Conservation (phyloP, 202 grass and related monocot species). For the Digitaria exilis region DNA sequence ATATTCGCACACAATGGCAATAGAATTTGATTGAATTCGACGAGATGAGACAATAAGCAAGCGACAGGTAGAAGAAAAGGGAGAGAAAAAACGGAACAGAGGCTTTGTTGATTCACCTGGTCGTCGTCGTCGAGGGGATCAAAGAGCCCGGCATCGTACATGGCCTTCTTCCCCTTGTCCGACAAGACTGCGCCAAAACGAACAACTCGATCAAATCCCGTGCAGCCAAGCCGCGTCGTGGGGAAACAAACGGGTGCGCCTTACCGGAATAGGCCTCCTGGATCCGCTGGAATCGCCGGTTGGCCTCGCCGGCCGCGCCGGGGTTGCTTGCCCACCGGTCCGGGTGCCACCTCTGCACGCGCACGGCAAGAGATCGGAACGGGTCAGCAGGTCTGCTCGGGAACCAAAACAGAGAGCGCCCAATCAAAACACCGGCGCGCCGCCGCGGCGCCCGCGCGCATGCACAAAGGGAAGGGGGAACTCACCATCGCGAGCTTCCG, state of each 20-base stretch:
- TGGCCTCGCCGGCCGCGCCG: conserved; percentile 65
- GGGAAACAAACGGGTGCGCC: background rate
- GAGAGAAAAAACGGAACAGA: background rate
- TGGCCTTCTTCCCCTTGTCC: conserved; percentile 81
- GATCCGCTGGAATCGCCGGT: conserved; percentile 94
- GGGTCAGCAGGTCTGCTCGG: background rate
- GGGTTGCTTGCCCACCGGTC: conserved; percentile 88
- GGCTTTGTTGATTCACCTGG: conserved; percentile 46
- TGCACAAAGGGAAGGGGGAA: background rate
- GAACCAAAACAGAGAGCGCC: background rate
- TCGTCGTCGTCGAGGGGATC: conserved; percentile 86
- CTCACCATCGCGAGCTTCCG: conserved; percentile 86
- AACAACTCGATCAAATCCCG: conserved; percentile 33
- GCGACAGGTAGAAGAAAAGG: background rate
- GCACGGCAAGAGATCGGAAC: conserved; percentile 15
- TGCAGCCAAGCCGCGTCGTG: background rate
- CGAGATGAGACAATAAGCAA: conserved; percentile 21
- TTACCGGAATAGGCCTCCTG: conserved; percentile 99
- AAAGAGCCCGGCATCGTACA: conserved; percentile 94
- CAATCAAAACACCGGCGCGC: background rate
- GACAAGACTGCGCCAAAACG: conserved; percentile 72
- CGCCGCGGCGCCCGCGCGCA: no score
- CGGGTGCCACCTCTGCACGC: conserved; percentile 88
- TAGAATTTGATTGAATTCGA: background rate
- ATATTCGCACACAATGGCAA: background rate